Base-by-base conservation (phyloP, 257 asterid genomes). In the Penstemon barbatus region DNA sequence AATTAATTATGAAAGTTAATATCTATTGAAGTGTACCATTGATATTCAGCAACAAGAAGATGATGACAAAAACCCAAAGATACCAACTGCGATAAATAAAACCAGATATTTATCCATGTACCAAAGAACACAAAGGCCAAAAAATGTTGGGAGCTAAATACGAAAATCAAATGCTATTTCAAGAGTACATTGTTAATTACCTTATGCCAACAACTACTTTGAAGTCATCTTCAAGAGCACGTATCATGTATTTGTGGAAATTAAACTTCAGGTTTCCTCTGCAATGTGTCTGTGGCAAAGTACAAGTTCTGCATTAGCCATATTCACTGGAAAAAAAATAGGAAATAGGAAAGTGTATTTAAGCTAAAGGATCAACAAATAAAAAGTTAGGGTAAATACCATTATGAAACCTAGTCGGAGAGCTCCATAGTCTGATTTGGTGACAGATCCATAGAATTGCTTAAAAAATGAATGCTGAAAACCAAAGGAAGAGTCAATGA, bases 41-140 rank as follows among this genome's bases (percentile, higher is more conserved):
- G 40, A 86, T 82, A 82, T 89, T 85, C 25, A 86, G 69, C 86
- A 89, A 65, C 77, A 89, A 81, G 82, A 89, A 86, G 65, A 81
- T 38, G 42, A 89, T 84, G 8, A 86, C 95, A 13, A 85, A 79
- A 18, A 89, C 36, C 96, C 96, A 86, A 38, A 86, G 87, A 71
- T 84, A 89, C 96, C 91, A 89, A 72, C 90, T 89, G 90, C 91
- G 33, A 25, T 25, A 52, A 39, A 10, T 15, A 15, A 15, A 50
- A 50, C 9, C 33, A 25, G 33, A 25, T 25, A 25, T 25, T 25
- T 1, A 25, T 25, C 33, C 33, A 25, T 25, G 33, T 25, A 25
- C 33, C 33, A 25, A 25, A 25, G 33, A 25, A 25, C 2, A 25
- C 33, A 25, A 25, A 25, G 33, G 33, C 33, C 33, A 25, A 25